Base-by-base conservation (phyloP, 2,329 filamentous ascomycete genomes). In the Neonectria magnoliae region DNA sequence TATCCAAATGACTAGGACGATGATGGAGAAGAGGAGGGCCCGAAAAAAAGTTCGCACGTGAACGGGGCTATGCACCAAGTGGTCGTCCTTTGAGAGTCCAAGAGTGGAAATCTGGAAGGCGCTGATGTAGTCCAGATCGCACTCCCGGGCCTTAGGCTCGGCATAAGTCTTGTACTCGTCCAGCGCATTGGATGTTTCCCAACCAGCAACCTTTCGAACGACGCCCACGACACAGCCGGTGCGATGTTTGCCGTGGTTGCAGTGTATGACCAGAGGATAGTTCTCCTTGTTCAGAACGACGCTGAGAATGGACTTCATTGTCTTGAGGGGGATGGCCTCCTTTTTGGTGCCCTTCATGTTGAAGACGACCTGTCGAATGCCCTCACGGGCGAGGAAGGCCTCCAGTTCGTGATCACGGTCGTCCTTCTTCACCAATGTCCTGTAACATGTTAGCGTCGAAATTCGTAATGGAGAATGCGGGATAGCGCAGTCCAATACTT, bases 161-260 rank as follows among this genome's bases (percentile, higher is more conserved):
- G 88, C 88, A 70, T 90, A 94, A 1, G 82, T 81, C 67, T 84
- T 82, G 81, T 97, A 97, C 78, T 98, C 94, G 55, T 88, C 83
- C 38, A 96, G 78, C 38, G 92, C 87, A 16, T 82, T 81, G 1
- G 85, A 77, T 1, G 88, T 77, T 18, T 88, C 81, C 89, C 92
- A 93, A 14, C 91, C 88, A 14, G 88, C 86, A 13, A 92, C 80
- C 76, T 92, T 93, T 67, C 94, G 90, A 67, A 97, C 85, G 62
- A 92, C 90, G 18, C 89, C 94, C 53, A 94, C 87, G n/a, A 96
- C 91, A 75, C 94, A 97, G 22, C 94, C 94, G 18, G 94, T 97
- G 62, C 94, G 91, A 76, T 98, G 94, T 86, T 93, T 96, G 76
- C 94, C 94, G 71, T 97, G 94, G 76, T 97, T 98, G 85, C 94